These are phyloP conservation scores for Cubamyces lactineus DNA, from an alignment of 768 basidiomycete species.

Conservation along the genomic window DNA sequence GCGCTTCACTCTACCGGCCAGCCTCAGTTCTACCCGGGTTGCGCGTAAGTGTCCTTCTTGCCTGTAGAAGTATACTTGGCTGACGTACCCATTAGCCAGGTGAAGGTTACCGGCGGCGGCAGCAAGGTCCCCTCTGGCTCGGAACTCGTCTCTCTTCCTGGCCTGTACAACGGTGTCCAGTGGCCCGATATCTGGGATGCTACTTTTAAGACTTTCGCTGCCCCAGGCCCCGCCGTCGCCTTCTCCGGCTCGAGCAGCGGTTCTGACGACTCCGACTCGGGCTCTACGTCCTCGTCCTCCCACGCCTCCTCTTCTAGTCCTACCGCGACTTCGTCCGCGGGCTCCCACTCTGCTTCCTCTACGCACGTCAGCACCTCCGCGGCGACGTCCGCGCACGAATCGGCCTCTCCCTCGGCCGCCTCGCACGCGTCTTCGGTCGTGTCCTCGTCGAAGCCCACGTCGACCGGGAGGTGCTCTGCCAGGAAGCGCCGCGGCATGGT, in stretches of 20 bases:
- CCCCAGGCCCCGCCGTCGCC: conserved; percentile 31
- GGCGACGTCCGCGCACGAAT: not conserved
- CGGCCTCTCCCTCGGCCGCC: conserved; percentile 8
- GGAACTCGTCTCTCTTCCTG: conserved; percentile 31
- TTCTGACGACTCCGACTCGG: conserved; percentile 10
- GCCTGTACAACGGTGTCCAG: conserved; percentile 31
- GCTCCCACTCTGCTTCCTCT: conserved; percentile 17
- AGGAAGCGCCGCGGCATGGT: conserved; percentile 28
- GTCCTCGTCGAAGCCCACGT: conserved; percentile 20
- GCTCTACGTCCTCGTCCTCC: conserved; percentile 15
- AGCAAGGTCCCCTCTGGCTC: conserved; percentile 28
- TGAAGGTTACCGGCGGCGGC: conserved; percentile 34
- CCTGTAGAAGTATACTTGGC: no score
- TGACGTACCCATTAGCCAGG: conserved; percentile 25
- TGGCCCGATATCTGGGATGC: conserved; percentile 35
- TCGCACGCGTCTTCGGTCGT: conserved; percentile 13
- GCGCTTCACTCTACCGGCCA: conserved; percentile 46
- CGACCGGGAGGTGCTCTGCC: conserved; percentile 22
- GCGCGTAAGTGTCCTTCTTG: conserved; percentile 42
- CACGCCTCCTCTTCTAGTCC: conserved; percentile 17
- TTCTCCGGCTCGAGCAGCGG: conserved; percentile 21
- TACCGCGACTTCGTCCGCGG: conserved; percentile 5
- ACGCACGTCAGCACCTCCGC: conserved; percentile 14
- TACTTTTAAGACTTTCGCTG: conserved; percentile 28
- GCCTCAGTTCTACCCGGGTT: conserved; percentile 53